Base-by-base conservation (phyloP, 257 asterid genomes). In the Asclepias syriaca region DNA sequence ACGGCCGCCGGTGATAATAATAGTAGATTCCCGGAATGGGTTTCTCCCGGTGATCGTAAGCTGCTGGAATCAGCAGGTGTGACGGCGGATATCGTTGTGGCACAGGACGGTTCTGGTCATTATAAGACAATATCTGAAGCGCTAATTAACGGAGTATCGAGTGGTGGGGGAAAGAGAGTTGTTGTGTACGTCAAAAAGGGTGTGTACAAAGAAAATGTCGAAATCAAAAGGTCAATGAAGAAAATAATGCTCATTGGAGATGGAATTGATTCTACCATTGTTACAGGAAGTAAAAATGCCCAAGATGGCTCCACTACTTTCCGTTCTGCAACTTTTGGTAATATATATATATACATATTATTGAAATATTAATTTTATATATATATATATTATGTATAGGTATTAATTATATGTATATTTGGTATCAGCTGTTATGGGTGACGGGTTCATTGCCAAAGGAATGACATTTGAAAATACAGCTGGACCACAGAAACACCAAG, bases 251-350 rank as follows among this genome's bases (percentile, higher is more conserved):
- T 90, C 6, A 58, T 85, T 39, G 96, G 96, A 65, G 95, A 87
- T 78, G 96, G 96, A 8, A 86, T 87, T 43, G 96, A 85, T 73
- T 83, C 80, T 11, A 90, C 96, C 0, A 55, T 90, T 72, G 79
- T 90, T 68, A 81, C 86, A 0, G 86, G 87, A 13, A 71, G 65
- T 46, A 79, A 69, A 65, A 89, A 79, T 63, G 86, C 58, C 51
- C 70, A 43, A 32, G 91, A 84, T 76, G 91, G 93, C 37, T 67
- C 79, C 78, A 85, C 90, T 59, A 89, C 96, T 45, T 83, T 83
- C 50, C 81, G 88, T 48, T 85, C 96, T 15, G 96, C 96, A 54
- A 90, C 96, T 65, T 86, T 88, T 72, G 95, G 96, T 90, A n/a
- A 78, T 49, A 22, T 40, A 34, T 34, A 40, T 8, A 40, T 40